Base-by-base conservation (phyloP, 352 stramenopile species). In the Phytophthora agathidicida region DNA sequence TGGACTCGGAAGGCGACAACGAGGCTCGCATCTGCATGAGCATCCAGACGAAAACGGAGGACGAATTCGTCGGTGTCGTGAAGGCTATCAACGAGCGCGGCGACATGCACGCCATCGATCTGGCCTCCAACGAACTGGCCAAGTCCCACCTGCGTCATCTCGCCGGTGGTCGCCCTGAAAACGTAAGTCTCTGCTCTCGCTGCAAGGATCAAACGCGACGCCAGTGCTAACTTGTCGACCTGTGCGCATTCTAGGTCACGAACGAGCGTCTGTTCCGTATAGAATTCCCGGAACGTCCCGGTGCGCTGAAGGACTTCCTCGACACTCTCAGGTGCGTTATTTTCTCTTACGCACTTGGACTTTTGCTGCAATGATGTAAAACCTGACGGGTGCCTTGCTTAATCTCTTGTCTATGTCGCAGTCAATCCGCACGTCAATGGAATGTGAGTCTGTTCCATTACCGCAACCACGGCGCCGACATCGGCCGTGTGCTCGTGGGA, bases 381-480 rank as follows among this genome's bases (percentile, higher is more conserved):
- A 35, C 9, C 14, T 59, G 13, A 56, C n/a, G n/a, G n/a, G n/a
- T n/a, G n/a, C n/a, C 33, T 52, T 13, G 19, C 37, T 3, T 38
- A 30, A 32, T n/a, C 24, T 37, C n/a, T 46, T 62, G 22, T 19
- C 28, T 17, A 14, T 22, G 16, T 5, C 41, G 7, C 48, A 83
- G 73, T 35, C 56, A 76, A 69, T 73, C 73, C 9, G 49, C 61
- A 1, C 76, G 71, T n/a, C 80, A 80, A 27, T 99, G 93, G 93
- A 99, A 99, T 71, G 88, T 99, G 39, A 98, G 91, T 60, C 82
- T 99, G 8, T 99, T 99, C 73, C 97, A 99, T 73, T 99, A 99
- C 65, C 83, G 97, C 54, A 99, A 99, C 73, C 96, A 99, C 65
- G 97, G 97, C 47, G 96, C 97, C 65, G 96, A 99, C 63, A 98